These are phyloP conservation scores for Geotrichum histeridarum DNA, from an alignment of 1,139 yeast genomes.

Conservation along the genomic window DNA sequence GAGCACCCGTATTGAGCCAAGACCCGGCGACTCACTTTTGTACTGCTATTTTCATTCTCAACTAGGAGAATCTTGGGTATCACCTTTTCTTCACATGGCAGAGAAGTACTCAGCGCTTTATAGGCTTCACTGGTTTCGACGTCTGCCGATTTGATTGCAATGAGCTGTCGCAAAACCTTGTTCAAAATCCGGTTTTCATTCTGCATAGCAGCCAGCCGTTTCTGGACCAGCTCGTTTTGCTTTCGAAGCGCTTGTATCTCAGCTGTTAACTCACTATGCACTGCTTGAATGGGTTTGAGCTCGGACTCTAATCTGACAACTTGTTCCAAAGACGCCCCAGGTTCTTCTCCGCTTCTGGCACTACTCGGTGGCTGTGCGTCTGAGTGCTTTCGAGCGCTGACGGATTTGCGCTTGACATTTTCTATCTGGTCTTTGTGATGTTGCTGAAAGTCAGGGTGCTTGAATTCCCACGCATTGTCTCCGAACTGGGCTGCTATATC, in stretches of 20 bases:
- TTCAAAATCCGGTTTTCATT: background rate
- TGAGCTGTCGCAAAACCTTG: background rate
- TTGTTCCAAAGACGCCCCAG: background rate
- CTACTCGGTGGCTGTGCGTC: background rate
- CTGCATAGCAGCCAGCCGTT: background rate
- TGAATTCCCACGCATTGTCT: conserved; percentile 83
- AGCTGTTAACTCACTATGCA: background rate
- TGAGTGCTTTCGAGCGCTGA: conserved; percentile 46
- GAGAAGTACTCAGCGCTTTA: too few relatives aligned
- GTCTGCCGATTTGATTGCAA: too few relatives aligned
- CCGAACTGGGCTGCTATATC: conserved; percentile 58
- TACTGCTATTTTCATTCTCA: conserved; percentile 81
- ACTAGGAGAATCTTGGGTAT: conserved; percentile 59
- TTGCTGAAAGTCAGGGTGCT: conserved; percentile 78
- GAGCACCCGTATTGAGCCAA: conserved; percentile 84
- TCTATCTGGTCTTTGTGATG: conserved; percentile 72
- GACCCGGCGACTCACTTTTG: conserved; percentile 48
- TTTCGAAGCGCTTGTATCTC: background rate
- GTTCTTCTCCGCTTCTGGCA: conserved; percentile 9
- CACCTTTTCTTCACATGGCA: background rate
- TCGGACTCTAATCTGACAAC: conserved; percentile 8
- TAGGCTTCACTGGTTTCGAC: too few relatives aligned
- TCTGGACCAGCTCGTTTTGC: background rate
- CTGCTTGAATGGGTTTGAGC: background rate
- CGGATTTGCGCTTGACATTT: conserved; percentile 74